phyloP scores from a whole-genome alignment of 345 rosid species.

The Arabidopsis thaliana region TAIR10.1 NC_003074.8:3218501-3219000 shows the following conservation, averaged over 20 bases:
- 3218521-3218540: slow-evolving; percentile 87
- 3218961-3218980: slow-evolving; percentile 74
- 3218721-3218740: slow-evolving; percentile 78
- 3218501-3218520: slow-evolving; percentile 81
- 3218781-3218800: slow-evolving; percentile 84
- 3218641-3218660: slow-evolving; percentile 92
- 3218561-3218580: slow-evolving; percentile 83
- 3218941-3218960: slow-evolving; percentile 70
- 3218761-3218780: slow-evolving; percentile 67
- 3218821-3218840: slow-evolving; percentile 95
- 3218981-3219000: slow-evolving; percentile 91
- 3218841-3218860: slow-evolving; percentile 91
- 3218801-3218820: slow-evolving; percentile 91
- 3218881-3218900: slow-evolving; percentile 84
- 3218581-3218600: slow-evolving; percentile 89
- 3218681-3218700: not conserved
- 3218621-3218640: slow-evolving; percentile 84
- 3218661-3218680: slow-evolving; percentile 19
- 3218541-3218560: slow-evolving; percentile 79
- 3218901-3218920: slow-evolving; percentile 74
- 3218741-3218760: slow-evolving; percentile 93
- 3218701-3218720: not conserved
- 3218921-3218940: slow-evolving; percentile 79
- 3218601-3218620: slow-evolving; percentile 93
- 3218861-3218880: slow-evolving; percentile 87